phyloP scores from a whole-genome alignment of 805 yeast genomes.

The Cyberlindnera sargentensis region DNA sequence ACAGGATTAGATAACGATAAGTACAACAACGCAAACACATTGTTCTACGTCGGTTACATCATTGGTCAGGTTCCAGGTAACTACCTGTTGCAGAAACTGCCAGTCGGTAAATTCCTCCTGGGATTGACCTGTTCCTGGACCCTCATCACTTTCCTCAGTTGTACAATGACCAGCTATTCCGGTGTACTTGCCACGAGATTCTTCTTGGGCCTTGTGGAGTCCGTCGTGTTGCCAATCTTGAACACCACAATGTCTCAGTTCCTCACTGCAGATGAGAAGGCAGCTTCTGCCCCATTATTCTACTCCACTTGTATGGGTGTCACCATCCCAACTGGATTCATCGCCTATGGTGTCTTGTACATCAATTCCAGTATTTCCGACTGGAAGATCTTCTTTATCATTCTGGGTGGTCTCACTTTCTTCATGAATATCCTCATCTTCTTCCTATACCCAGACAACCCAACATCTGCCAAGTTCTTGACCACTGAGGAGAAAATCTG shows the following conservation, averaged over 20 bases:
- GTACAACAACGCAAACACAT: conserved; percentile 42
- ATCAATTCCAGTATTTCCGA: conserved; percentile 23
- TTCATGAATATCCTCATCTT: conserved; percentile 28
- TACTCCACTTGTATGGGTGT: conserved; percentile 44
- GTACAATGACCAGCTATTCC: conserved; percentile 36
- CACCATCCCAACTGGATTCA: conserved; percentile 47
- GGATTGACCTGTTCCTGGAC: conserved; percentile 38
- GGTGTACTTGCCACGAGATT: conserved; percentile 43
- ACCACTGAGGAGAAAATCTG: conserved; percentile 42
- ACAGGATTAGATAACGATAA: conserved; percentile 36
- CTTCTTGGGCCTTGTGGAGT: conserved; percentile 44
- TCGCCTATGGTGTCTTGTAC: conserved; percentile 33
- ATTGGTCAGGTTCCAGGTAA: conserved; percentile 39
- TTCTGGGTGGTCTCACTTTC: conserved; percentile 50
- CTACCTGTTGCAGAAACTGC: conserved; percentile 36
- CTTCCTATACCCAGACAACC: conserved; percentile 49
- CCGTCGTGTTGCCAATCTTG: conserved; percentile 36
- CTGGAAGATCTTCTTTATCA: conserved; percentile 52
- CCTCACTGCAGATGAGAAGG: conserved; percentile 40
- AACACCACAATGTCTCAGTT: conserved; percentile 45
- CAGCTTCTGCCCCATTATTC: conserved; percentile 46
- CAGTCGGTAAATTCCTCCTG: conserved; percentile 33
- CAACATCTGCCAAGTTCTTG: conserved; percentile 43
- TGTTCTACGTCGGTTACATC: conserved; percentile 47
- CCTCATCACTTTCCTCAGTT: conserved; percentile 37